Conservation (phyloP, 176 grass and related monocot species). For the Melocanna baccifera region DNA sequence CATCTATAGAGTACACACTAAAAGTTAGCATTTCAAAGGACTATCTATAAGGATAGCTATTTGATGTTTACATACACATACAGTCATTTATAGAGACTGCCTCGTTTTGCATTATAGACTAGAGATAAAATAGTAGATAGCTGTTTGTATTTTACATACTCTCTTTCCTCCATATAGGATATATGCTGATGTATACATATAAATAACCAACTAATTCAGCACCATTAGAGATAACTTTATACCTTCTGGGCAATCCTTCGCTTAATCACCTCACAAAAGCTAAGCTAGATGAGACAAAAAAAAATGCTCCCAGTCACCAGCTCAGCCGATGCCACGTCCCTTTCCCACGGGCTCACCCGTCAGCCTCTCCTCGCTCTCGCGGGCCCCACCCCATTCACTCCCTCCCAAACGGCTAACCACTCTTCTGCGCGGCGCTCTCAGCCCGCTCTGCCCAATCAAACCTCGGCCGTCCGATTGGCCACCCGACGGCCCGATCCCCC, state of each 20-base stretch:
- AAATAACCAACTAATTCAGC: no score
- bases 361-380: background rate
- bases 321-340: background rate
- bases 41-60: no score
- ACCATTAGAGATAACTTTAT: no score
- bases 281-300: background rate
- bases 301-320: background rate
- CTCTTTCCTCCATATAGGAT: no score
- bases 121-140: no score
- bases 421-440: rapidly evolving
- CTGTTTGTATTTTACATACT: no score
- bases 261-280: background rate
- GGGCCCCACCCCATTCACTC: background rate
- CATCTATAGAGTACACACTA: no score
- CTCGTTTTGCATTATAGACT: no score
- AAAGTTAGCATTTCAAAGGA: no score
- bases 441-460: slow-evolving; percentile 30
- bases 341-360: background rate
- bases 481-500: background rate
- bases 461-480: background rate
- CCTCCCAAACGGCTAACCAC: slow-evolving; percentile 13
- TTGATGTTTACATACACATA: no score
- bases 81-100: no score
- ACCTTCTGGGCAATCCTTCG: background rate
- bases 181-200: no score